A percentile compares a stretch with the other conserved stretches of the same genome.
phyloP scores from a whole-genome alignment of 257 asterid species.

The Solanum phureja region DNA sequence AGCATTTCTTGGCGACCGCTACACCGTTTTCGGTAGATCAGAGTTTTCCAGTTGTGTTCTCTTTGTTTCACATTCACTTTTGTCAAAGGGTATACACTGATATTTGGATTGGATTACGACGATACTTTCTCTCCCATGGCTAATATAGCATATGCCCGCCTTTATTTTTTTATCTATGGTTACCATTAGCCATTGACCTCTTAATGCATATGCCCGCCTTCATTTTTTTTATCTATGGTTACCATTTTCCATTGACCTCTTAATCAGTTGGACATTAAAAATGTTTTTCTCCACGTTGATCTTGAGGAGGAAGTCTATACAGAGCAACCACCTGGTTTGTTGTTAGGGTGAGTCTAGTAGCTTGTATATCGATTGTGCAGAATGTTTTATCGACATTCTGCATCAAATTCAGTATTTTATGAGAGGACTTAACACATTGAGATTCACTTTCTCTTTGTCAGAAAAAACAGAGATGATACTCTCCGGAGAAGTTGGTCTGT shows the following conservation, averaged over 20 bases:
- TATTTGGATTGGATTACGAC: background rate
- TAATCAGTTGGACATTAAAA: background rate
- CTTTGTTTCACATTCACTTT: background rate
- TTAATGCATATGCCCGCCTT: background rate
- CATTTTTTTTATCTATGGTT: background rate
- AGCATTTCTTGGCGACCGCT: background rate
- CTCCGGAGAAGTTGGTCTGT: background rate
- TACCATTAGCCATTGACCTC: background rate
- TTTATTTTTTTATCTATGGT: background rate
- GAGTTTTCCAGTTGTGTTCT: background rate
- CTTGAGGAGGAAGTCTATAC: background rate
- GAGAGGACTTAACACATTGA: background rate
- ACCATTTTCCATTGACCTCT: background rate
- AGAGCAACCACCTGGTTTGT: background rate
- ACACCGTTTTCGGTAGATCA: background rate
- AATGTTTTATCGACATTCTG: background rate
- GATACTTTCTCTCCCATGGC: background rate
- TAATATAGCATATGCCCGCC: background rate
- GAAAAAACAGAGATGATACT: background rate
- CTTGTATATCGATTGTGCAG: background rate
- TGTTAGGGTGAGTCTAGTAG: background rate
- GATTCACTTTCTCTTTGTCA: background rate
- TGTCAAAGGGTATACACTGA: background rate
- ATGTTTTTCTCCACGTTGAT: background rate
- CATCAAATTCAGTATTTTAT: background rate